Evolutionary conservation across 495 filamentous ascomycete genomes (phyloP).

Genomic region (Xylaria telfairii): DNA sequence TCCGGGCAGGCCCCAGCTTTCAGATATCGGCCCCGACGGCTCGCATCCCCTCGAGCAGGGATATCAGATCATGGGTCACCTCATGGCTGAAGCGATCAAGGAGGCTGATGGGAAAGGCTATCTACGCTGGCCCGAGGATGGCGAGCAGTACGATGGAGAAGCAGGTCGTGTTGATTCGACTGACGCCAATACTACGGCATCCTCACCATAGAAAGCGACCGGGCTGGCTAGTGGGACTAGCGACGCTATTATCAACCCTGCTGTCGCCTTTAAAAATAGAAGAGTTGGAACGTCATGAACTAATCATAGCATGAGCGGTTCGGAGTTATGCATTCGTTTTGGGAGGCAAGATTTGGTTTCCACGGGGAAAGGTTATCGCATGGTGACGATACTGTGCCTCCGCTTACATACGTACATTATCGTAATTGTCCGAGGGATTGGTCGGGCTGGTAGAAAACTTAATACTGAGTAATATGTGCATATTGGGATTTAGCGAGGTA

Average conservation of each 20-base stretch:
- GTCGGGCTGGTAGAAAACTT: neutral
- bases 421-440: neutral
- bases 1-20: conserved; percentile 26
- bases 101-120: conserved; percentile 43
- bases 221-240: neutral
- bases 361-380: neutral
- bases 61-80: conserved; percentile 52
- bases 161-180: conserved; percentile 27
- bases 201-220: neutral
- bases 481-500: neutral
- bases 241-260: neutral
- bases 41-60: conserved; percentile 51
- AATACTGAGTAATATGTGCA: neutral
- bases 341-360: neutral
- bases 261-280: neutral
- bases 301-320: neutral
- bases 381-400: neutral
- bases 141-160: conserved; percentile 38
- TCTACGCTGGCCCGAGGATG: conserved; percentile 41
- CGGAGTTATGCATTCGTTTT: neutral
- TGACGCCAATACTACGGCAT: neutral
- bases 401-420: conserved; percentile 11
- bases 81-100: conserved; percentile 44
- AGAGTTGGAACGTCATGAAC: neutral
- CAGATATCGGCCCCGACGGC: conserved; percentile 38